Evolutionary conservation across 805 yeast species (phyloP).

Genomic region (Barnettozyma wickerhamii): DNA sequence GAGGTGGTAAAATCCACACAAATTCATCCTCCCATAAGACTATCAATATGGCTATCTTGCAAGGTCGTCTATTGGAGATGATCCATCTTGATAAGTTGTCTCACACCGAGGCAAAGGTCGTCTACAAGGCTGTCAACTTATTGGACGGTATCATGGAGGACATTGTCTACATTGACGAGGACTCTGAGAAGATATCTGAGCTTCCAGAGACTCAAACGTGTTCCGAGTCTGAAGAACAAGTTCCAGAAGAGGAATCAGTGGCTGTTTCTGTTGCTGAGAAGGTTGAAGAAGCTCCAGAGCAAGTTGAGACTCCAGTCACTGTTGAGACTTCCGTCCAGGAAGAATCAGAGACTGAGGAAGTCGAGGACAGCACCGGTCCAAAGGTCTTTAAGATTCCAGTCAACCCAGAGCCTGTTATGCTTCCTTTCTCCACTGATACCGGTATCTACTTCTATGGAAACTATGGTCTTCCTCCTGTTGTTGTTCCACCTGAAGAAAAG

Average conservation of each 20-base stretch:
- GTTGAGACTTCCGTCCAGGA: too few species aligned
- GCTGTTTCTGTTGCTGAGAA: background rate
- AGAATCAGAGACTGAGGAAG: too few species aligned
- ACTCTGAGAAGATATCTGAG: background rate
- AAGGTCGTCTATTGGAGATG: constrained; percentile 9
- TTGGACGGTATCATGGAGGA: background rate
- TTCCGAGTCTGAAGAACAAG: background rate
- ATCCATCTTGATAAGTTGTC: constrained; percentile 3
- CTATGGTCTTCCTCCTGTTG: background rate
- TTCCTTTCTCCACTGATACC: background rate
- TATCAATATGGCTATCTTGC: constrained; percentile 5
- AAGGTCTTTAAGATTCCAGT: background rate
- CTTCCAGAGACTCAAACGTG: background rate
- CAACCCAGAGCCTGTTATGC: background rate
- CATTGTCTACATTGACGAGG: background rate
- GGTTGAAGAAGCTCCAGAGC: too few species aligned
- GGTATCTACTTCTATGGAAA: background rate
- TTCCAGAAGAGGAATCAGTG: background rate
- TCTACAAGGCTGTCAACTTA: background rate
- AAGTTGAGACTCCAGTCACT: too few species aligned
- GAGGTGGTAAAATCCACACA: constrained; percentile 1
- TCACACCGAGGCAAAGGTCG: background rate
- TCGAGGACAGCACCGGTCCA: too few species aligned
- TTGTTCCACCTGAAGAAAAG: background rate
- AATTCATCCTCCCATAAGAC: background rate